Evolutionary conservation across 1,139 yeast species (phyloP).

Genomic region (Taphrina deformans): DNA sequence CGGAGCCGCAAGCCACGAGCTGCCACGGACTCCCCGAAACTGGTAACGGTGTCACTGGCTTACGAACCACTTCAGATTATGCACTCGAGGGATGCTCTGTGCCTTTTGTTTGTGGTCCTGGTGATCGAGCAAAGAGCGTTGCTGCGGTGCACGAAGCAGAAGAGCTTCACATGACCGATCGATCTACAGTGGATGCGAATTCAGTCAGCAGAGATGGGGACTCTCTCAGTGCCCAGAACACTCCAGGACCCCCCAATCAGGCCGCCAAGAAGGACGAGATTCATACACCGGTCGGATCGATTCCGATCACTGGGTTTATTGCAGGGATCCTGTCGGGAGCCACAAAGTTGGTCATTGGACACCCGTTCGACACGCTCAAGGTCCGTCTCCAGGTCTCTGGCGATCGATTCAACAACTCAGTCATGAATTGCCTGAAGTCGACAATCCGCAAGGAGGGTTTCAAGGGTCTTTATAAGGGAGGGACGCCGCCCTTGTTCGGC

Average conservation of each 20-base stretch:
- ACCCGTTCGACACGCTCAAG: constrained; percentile 88
- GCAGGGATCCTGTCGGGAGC: constrained; percentile 89
- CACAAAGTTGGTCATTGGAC: constrained; percentile 85
- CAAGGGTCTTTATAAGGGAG: constrained; percentile 70
- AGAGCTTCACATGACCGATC: neutral
- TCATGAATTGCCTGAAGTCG: constrained; percentile 59
- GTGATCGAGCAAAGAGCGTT: no score
- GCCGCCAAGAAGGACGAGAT: neutral
- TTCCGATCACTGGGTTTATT: constrained; percentile 27
- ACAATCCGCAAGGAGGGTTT: constrained; percentile 63
- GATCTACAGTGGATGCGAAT: no score
- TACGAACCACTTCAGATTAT: neutral
- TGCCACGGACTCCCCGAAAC: no score
- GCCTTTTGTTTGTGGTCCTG: no score
- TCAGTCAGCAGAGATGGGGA: no score
- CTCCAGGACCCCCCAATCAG: no score
- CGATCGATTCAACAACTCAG: constrained; percentile 58
- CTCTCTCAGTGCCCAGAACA: no score
- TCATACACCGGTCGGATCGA: constrained; percentile 12
- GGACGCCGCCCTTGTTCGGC: constrained; percentile 87
- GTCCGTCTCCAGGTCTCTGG: constrained; percentile 83
- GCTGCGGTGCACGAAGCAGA: neutral
- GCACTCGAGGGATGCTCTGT: neutral
- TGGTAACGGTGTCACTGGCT: neutral
- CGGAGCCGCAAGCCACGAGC: neutral